A percentile compares a stretch with the other conserved stretches of the same genome.
phyloP scores from a whole-genome alignment of 805 yeast species.

The Helenozyma rhizophorensis region DNA sequence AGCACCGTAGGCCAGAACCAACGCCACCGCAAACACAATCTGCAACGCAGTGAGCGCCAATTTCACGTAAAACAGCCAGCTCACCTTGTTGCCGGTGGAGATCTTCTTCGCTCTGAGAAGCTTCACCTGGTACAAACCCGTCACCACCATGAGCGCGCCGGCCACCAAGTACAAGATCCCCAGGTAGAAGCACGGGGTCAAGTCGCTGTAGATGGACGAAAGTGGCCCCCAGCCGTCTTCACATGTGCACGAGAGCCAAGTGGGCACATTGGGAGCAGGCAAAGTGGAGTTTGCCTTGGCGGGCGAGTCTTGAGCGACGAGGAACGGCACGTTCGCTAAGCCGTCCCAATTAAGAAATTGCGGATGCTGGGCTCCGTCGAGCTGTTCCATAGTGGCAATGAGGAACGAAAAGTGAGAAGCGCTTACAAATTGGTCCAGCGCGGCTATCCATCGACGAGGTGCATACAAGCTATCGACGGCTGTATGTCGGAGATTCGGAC shows the following conservation, averaged over 20 bases:
- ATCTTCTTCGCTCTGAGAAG: slow-evolving; percentile 29
- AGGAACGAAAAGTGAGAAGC: background rate
- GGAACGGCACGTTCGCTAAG: slow-evolving; percentile 10
- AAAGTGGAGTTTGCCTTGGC: slow-evolving; percentile 3
- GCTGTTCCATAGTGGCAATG: slow-evolving; percentile 10
- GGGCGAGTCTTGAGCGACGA: slow-evolving; percentile 3
- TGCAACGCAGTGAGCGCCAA: slow-evolving; percentile 37
- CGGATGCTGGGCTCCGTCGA: slow-evolving; percentile 13
- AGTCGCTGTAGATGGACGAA: slow-evolving; percentile 43
- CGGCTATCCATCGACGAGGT: no score
- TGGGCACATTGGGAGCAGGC: slow-evolving; percentile 2
- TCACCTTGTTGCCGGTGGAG: slow-evolving; percentile 26
- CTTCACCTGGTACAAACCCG: slow-evolving; percentile 37
- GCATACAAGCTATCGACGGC: no score
- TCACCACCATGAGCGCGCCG: slow-evolving; percentile 39
- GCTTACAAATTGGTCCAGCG: no score
- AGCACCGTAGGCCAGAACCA: slow-evolving; percentile 12
- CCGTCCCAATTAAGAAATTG: slow-evolving; percentile 12
- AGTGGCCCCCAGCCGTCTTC: slow-evolving; percentile 44
- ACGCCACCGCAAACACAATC: slow-evolving; percentile 29
- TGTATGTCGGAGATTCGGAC: no score
- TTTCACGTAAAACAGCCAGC: slow-evolving; percentile 41
- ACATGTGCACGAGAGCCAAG: slow-evolving; percentile 31
- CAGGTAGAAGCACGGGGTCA: slow-evolving; percentile 57
- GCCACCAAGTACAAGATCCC: slow-evolving; percentile 44